Evolutionary conservation across 805 yeast species (phyloP).

Genomic region (Saccharomycopsis sp.): DNA sequence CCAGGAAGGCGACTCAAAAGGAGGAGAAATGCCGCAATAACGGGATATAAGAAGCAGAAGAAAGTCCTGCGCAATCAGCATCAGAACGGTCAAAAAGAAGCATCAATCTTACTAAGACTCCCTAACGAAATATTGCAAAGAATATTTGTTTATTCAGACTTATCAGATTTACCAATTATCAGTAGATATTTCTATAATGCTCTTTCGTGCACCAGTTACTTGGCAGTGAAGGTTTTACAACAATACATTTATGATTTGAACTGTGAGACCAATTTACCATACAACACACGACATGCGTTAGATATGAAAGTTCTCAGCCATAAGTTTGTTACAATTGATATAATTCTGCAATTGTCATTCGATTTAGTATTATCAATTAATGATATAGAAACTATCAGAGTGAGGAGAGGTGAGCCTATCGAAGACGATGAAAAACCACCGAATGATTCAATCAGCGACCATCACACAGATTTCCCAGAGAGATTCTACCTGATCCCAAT

Average conservation of each 20-base stretch:
- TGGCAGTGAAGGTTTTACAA: background rate
- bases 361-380: background rate
- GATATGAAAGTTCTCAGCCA: background rate
- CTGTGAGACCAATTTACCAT: background rate
- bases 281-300: background rate
- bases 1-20: background rate
- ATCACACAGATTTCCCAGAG: background rate
- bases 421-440: no score
- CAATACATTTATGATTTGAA: background rate
- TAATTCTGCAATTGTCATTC: background rate
- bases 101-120: background rate
- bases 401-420: no score
- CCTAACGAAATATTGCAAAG: background rate
- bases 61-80: background rate
- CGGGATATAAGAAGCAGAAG: background rate
- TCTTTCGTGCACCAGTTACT: background rate
- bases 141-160: background rate
- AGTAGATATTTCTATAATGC: background rate
- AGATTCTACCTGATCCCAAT: background rate
- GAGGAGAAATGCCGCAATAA: background rate
- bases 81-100: background rate
- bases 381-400: background rate
- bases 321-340: background rate
- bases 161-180: background rate
- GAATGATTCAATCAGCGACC: no score